Percentiles rank a stretch among this genome's conserved stretches.
Evolutionary conservation across 345 rosid species (phyloP).

Genomic region (Viola odorata): DNA sequence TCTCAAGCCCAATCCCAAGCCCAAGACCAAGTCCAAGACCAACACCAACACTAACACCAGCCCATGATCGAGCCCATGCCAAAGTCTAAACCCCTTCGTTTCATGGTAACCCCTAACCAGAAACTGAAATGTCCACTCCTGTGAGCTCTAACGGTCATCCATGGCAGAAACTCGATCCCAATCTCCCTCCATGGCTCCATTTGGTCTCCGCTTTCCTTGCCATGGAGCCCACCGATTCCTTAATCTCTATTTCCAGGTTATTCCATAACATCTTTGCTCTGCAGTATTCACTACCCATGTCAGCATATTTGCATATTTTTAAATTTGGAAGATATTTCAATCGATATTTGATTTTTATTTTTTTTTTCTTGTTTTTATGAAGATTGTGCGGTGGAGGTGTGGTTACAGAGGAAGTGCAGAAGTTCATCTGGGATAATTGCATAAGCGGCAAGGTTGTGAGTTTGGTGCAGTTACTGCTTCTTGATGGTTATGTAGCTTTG

Average conservation of each 20-base stretch:
- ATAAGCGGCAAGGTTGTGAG: slow-evolving; percentile 46
- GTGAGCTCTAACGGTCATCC: not conserved
- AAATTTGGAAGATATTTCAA: not conserved
- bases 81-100: no score
- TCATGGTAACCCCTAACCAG: not conserved
- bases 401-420: slow-evolving; percentile 52
- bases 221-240: slow-evolving; percentile 52
- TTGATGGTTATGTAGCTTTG: not conserved
- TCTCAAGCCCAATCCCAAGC: no score
- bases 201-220: slow-evolving; percentile 67
- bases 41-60: no score
- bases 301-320: not conserved
- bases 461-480: not conserved
- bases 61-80: no score
- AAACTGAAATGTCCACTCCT: not conserved
- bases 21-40: no score
- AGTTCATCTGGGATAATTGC: slow-evolving; percentile 61
- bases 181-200: slow-evolving; percentile 34
- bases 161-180: slow-evolving; percentile 18
- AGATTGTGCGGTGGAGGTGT: slow-evolving; percentile 50
- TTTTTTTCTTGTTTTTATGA: slow-evolving; percentile 15
- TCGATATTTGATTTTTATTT: not conserved
- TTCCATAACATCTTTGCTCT: not conserved
- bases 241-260: slow-evolving; percentile 55
- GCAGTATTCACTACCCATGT: not conserved